These are phyloP conservation scores for Kuraishia floccosa DNA, from an alignment of 805 yeast genomes.

Conservation along the genomic window DNA sequence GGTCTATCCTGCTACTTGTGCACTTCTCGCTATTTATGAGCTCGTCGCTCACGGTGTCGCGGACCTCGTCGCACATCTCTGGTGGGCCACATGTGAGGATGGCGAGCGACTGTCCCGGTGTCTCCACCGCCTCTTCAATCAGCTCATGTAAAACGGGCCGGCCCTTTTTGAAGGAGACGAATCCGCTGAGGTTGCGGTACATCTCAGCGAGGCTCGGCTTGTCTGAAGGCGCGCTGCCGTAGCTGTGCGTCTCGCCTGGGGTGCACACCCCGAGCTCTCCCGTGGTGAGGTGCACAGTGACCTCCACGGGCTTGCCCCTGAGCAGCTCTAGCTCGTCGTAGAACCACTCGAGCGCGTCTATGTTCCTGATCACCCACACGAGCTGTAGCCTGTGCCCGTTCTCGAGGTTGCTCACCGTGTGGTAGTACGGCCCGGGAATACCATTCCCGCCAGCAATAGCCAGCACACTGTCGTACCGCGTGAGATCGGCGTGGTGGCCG, in stretches of 20 bases:
- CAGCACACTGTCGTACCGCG: constrained; percentile 39
- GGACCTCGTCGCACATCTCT: constrained; percentile 38
- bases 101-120: constrained; percentile 26
- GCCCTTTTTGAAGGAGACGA: constrained; percentile 28
- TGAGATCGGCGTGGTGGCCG: constrained; percentile 39
- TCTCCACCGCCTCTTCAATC: constrained; percentile 19
- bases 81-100: constrained; percentile 48
- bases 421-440: constrained; percentile 42
- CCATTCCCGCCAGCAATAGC: constrained; percentile 72
- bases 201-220: constrained; percentile 1
- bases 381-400: constrained; percentile 14
- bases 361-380: constrained; percentile 54
- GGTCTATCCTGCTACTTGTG: constrained; percentile 28
- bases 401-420: constrained; percentile 18
- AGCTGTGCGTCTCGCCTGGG: constrained; percentile 6
- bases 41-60: constrained; percentile 25
- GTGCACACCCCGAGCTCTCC: constrained; percentile 4
- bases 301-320: constrained; percentile 17
- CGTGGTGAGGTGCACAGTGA: constrained; percentile 17
- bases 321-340: constrained; percentile 27
- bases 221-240: constrained; percentile 1
- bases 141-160: constrained; percentile 29
- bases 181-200: constrained; percentile 15
- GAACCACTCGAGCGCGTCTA: constrained; percentile 39
- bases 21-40: constrained; percentile 16